Evolutionary conservation across 768 basidiomycete genomes (phyloP).

Genomic region (Pulveroboletus sp.): DNA sequence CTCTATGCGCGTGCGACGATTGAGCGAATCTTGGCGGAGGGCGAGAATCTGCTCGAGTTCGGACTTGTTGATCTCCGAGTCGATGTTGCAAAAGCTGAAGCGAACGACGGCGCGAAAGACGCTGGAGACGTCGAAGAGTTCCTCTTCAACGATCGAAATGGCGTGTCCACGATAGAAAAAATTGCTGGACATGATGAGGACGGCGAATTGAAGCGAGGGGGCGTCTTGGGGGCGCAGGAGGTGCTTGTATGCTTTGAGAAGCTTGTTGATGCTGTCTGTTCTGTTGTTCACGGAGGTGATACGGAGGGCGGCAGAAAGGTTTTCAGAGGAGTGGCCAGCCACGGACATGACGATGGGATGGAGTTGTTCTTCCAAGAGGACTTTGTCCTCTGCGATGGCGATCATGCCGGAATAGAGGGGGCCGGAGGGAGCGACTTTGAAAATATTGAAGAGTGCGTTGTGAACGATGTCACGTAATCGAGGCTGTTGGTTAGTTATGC

Average conservation of each 20-base stretch:
- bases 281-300: constrained; percentile 42
- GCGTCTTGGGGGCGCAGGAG: constrained; percentile 63
- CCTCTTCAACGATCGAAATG: constrained; percentile 46
- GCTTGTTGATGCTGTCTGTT: constrained; percentile 31
- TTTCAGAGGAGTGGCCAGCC: constrained; percentile 49
- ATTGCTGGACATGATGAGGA: constrained; percentile 34
- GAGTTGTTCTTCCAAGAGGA: constrained; percentile 34
- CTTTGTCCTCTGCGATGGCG: constrained; percentile 34
- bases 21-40: constrained; percentile 34
- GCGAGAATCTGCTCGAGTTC: constrained; percentile 47
- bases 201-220: constrained; percentile 42
- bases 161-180: constrained; percentile 29
- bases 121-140: constrained; percentile 45
- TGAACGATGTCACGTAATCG: constrained; percentile 45
- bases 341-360: constrained; percentile 34
- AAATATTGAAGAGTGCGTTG: constrained; percentile 41
- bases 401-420: constrained; percentile 44
- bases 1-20: constrained; percentile 46
- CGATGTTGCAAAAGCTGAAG: constrained; percentile 45
- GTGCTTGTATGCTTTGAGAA: constrained; percentile 46
- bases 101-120: constrained; percentile 43
- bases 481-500: constrained; percentile 38
- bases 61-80: constrained; percentile 35
- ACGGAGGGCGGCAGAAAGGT: constrained; percentile 51
- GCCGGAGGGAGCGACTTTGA: constrained; percentile 47